Evolutionary conservation across 1,139 yeast genomes (phyloP), one percentile per base, ranked within the genome.

Genomic region (Magnusiomyces tetraspermus): DNA sequence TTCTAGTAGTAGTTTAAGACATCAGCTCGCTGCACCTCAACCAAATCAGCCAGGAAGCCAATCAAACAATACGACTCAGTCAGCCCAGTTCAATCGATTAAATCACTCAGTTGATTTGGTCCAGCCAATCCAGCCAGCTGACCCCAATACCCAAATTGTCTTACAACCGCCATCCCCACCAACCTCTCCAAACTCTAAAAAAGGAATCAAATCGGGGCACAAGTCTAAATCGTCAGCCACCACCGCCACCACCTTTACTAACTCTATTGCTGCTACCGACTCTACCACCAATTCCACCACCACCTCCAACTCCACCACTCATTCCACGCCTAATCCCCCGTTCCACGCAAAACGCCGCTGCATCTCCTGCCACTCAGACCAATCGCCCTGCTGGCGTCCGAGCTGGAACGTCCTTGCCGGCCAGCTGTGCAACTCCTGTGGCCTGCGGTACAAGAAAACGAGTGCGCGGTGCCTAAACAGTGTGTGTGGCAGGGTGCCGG

Each of bases 341-440:
- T 46, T 37, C 24, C 48, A 31, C 21, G n/a, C 49, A 45, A 59
- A 50, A 41, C 60, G 71, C 24, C 58, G 79, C 54, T 92, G 98
- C 67, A 83, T 92, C 33, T 87, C 97, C 3, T 92, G 98, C 70
- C 89, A 90, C 13, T 82, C 94, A 0, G 86, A 83, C 58, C 95
- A 85, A 61, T 86, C 96, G 13, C 98, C 98, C 11, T 92, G 98
- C 69, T 92, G 98, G 98, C 79, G 98, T 66, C 98, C 98, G 1
- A 84, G 95, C 6, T 92, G 98, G 98, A 82, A 94, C 2, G 69
- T 76, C 22, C 77, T 82, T 61, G 88, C 85, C 56, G 97, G 97
- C 17, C 97, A 90, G 70, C 76, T 92, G 62, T 92, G 98, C 73
- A 92, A 92, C 67, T 87, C 96, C 1, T 92, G 98, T 71, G 98